A percentile compares a stretch with the other conserved stretches of the same genome.
These are phyloP conservation scores for Erysimum pusillum DNA, from an alignment of 441 rosid genomes.

Conservation along the genomic window DNA sequence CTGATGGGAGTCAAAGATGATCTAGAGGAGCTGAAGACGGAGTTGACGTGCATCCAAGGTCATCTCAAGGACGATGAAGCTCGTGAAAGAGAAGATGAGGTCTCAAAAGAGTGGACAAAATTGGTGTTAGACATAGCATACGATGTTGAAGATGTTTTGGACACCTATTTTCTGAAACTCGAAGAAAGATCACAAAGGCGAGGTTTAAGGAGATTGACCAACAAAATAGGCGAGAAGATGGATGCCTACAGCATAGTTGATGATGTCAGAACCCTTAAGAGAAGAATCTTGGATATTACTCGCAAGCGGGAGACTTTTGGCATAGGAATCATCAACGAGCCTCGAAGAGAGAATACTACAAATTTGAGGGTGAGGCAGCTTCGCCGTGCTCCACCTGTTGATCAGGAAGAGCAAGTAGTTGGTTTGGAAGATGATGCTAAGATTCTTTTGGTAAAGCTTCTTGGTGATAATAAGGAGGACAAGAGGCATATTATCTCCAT, in stretches of 20 bases:
- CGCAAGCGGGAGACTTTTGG: constrained; percentile 24
- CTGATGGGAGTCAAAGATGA: constrained; percentile 27
- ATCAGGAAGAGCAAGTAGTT: constrained; percentile 4
- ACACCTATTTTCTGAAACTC: background rate
- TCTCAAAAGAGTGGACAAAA: constrained; percentile 21
- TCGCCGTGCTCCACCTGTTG: background rate
- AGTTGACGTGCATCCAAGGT: constrained; percentile 35
- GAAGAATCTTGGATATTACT: constrained; percentile 22
- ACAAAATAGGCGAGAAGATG: background rate
- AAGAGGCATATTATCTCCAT: constrained; percentile 25
- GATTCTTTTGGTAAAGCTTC: constrained; percentile 34
- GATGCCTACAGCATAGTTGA: background rate
- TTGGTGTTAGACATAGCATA: constrained; percentile 26
- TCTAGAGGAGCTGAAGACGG: constrained; percentile 23
- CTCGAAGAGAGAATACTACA: background rate
- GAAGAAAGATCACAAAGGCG: constrained; percentile 23
- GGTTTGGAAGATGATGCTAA: constrained; percentile 23
- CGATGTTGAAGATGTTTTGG: constrained; percentile 29
- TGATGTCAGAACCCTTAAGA: constrained; percentile 24
- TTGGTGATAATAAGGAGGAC: background rate
- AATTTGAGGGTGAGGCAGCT: constrained; percentile 10
- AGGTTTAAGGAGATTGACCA: constrained; percentile 11
- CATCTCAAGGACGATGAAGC: constrained; percentile 40
- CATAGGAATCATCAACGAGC: background rate
- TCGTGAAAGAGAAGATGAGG: constrained; percentile 17